phyloP scores from a whole-genome alignment of 306 rosid species.

The Alnus glutinosa region DNA sequence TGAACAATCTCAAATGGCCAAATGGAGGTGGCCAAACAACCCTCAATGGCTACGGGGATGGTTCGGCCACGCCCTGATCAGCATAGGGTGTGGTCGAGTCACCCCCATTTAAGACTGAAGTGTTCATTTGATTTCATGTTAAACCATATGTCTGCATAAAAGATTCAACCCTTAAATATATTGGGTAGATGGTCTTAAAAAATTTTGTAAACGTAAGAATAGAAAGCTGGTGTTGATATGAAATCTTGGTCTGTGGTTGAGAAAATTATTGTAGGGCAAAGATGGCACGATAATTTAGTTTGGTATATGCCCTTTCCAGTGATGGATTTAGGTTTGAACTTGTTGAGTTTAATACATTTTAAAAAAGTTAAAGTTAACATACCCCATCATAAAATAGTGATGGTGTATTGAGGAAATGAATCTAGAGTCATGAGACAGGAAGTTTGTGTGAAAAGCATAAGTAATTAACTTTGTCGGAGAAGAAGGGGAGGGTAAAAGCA shows the following conservation, averaged over 20 bases:
- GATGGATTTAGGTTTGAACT: not conserved
- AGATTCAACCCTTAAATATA: no score
- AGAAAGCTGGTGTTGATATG: not conserved
- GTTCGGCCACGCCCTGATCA: no score
- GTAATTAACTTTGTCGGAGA: conserved; percentile 11
- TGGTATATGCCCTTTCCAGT: not conserved
- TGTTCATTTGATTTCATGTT: no score
- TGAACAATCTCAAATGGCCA: no score
- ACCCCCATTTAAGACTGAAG: no score
- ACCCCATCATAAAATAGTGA: conserved; percentile 10
- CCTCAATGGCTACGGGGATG: no score
- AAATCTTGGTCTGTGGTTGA: not conserved
- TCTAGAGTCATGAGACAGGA: conserved; percentile 24
- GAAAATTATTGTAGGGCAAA: not conserved
- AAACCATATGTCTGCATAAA: no score
- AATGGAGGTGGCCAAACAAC: no score
- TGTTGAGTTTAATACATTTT: not conserved
- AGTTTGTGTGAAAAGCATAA: conserved; percentile 26
- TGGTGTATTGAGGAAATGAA: conserved; percentile 18
- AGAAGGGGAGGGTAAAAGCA: conserved; percentile 25
- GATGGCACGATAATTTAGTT: not conserved
- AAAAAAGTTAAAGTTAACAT: conserved; percentile 6
- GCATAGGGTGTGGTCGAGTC: no score
- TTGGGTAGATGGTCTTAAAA: not conserved
- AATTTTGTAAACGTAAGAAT: not conserved